Evolutionary conservation across 2,329 filamentous ascomycete species (phyloP), one percentile per base, ranked within the genome.

Genomic region (Ophidiomyces ophidiicola): DNA sequence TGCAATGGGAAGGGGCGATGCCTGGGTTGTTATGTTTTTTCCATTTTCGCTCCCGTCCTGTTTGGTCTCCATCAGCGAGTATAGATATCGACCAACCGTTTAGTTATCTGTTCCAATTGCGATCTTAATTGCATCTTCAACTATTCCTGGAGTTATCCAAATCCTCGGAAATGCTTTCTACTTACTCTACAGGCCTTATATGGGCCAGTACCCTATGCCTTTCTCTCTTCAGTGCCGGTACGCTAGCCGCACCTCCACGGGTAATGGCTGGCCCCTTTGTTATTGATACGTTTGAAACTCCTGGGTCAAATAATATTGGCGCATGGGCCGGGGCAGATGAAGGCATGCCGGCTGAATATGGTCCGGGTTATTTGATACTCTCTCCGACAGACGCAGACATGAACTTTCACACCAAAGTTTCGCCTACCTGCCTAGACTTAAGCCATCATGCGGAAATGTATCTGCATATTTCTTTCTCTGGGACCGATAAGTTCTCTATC

Each of bases 281-380:
- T 0, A 72, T 82, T 41, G 78, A 82, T 56, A 67, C 66, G 3
- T 82, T 82, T 46, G 58, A 58, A 24, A 66, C 64, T 46, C 41
- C 56, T 2, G 58, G 66, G 44, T 65, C 58, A 18, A 82, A 82
- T 50, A 67, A 71, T 12, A 65, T 81, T 2, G 71, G 70, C 2
- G 69, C 73, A 55, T 82, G 75, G 70, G 77, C 81, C 53, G 78
- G 78, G 6, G 65, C 65, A n/a, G 75, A 77, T 32, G 76, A 80
- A 43, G 66, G 67, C 11, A 68, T 78, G 51, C 62, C 58, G 4
- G 55, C 72, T 17, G 68, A 66, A 8, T 71, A 71, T 48, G 62
- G 63, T n/a, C 56, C 57, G 36, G 68, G 67, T 44, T 66, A 63
- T 44, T 59, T 80, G 45, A 71, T 66, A 5, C 66, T 80, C 45